Base-by-base conservation (phyloP, 306 rosid genomes). In the Phaseolus lunatus region DNA sequence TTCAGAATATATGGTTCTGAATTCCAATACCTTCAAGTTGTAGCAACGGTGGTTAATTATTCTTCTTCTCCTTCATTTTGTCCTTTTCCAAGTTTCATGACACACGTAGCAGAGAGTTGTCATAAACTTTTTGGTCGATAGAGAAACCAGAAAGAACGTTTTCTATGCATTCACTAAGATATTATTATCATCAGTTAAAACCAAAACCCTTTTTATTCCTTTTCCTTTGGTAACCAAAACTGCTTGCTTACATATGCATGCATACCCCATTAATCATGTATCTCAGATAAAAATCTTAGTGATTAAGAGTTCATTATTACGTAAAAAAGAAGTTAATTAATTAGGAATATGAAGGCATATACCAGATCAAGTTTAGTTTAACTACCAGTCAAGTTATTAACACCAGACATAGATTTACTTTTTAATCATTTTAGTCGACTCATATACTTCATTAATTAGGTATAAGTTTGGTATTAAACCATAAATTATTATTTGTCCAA, bases 81-180 rank as follows among this genome's bases (percentile, higher is more conserved):
- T 56, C 71, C 72, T 78, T 78, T 83, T 67, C 59, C 22, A 48
- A 15, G 83, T 65, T 48, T 65, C 39, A 72, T 63, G 44, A 57
- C 24, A 73, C 73, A 78, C 77, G 80, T 73, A 67, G 69, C 66
- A 59, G 52, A 59, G 59, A 45, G 44, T 68, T 73, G 61, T 83
- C 80, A 39, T 13, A 47, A 47, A 26, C 77, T 58, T 73, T 78
- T 81, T 78, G 61, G 18, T 59, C 16, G 47, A 67, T 67, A 2
- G 50, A 67, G 75, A 79, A 75, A 79, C 54, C 35, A 80, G 70
- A 20, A 23, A 54, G 69, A 52, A 68, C 31, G 31, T 50, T 59
- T 27, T 44, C 33, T 10, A 56, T 71, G 78, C 57, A 61, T 58
- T 59, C 23, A 13, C 73, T 15, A 20, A 53, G 71, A 76, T 43